Base-by-base conservation (phyloP, 2,329 filamentous ascomycete species). In the Chalara sp. region DNA sequence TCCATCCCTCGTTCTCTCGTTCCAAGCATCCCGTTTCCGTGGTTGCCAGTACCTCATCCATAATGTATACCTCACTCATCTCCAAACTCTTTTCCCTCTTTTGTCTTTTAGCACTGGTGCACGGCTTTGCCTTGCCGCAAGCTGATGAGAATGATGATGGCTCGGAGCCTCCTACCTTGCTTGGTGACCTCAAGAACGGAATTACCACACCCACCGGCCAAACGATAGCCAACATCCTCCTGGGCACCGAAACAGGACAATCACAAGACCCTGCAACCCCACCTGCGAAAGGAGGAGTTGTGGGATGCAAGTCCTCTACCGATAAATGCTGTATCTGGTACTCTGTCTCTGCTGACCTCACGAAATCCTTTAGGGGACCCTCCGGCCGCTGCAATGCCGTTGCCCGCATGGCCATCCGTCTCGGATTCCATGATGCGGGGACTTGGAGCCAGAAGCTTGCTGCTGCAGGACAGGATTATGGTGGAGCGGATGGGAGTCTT, bases 361-460 rank as follows among this genome's bases (percentile, higher is more conserved):
- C 35, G n/a, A n/a, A 8, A n/a, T n/a, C 35, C 8, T 37, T 37
- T n/a, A 37, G n/a, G 2, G 35, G 35, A 37, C 35, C 35, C 2
- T 8, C 35, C 8, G 35, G 35, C 8, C 35, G 35, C 8, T 75
- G 72, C 60, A 71, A 68, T 44, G 62, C 65, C 8, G 52, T 67
- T 12, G 72, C 70, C 0, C 68, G 72, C n/a, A 68, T 63, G 5
- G 72, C 72, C 13, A 70, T 76, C 52, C 69, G 73, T 12, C 63
- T 70, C 5, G 71, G 71, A 7, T 76, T 76, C 60, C 73, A 76
- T 58, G 73, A 76, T 52, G 71, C 72, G 1, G 72, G 63, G 11
- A 67, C 66, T 4, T 75, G 70, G 72, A 37, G 35, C 35, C 35
- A 37, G n/a, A 37, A 37, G n/a, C 35, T 37, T n/a, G 35, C 35